phyloP scores from a whole-genome alignment of 1,284 basidiomycete species.

The Neolentinus lepideus region DNA sequence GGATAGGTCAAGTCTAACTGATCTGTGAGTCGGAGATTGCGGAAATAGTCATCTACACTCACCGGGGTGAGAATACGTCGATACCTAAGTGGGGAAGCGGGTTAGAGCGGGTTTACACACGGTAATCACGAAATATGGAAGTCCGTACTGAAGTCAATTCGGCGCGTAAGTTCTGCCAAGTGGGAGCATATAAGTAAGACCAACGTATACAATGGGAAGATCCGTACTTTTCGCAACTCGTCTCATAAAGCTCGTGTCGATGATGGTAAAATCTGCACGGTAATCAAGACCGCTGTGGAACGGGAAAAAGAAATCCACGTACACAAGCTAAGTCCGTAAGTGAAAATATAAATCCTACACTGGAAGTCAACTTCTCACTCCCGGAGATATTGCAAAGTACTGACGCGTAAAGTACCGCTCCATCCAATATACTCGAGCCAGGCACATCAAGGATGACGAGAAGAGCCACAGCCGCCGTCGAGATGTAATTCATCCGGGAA shows the following conservation, averaged over 20 bases:
- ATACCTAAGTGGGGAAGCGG: slow-evolving; percentile 40
- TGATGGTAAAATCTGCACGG: slow-evolving; percentile 53
- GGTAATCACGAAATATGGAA: background rate
- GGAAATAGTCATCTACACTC: slow-evolving; percentile 8
- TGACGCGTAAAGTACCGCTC: slow-evolving; percentile 56
- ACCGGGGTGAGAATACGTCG: slow-evolving; percentile 75
- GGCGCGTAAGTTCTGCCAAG: slow-evolving; percentile 42
- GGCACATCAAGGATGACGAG: slow-evolving; percentile 49
- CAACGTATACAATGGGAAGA: slow-evolving; percentile 2
- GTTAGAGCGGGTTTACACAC: background rate
- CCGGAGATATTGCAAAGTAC: slow-evolving; percentile 20
- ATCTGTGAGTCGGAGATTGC: background rate
- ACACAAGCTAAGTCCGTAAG: slow-evolving; percentile 64
- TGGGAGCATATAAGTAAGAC: slow-evolving; percentile 12
- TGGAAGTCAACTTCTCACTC: slow-evolving; percentile 2
- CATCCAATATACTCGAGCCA: slow-evolving; percentile 45
- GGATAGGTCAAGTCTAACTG: slow-evolving; percentile 51
- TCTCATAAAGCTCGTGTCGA: slow-evolving; percentile 44
- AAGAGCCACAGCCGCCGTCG: slow-evolving; percentile 57
- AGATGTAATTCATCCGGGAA: slow-evolving; percentile 63
- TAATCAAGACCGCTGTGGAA: slow-evolving; percentile 3
- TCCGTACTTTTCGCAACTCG: slow-evolving; percentile 50
- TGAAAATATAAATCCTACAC: slow-evolving; percentile 54
- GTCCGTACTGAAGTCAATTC: slow-evolving; percentile 72
- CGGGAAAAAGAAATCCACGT: slow-evolving; percentile 15